A percentile compares a stretch with the other conserved stretches of the same genome.
Conservation (phyloP, 345 rosid species). For the Camelina neglecta region DNA sequence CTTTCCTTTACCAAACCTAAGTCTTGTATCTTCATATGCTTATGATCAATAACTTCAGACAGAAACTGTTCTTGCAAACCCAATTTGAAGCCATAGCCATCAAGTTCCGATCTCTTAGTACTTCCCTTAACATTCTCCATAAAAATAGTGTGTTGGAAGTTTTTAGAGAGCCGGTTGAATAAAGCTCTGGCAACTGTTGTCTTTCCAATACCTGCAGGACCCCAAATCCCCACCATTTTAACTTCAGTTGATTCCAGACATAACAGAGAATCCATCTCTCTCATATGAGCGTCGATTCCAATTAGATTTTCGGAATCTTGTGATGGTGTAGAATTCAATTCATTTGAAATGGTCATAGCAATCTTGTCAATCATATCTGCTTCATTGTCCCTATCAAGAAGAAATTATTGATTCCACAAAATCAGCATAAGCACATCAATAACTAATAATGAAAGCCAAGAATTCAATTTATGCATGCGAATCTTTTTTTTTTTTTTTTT, state of each 20-base stretch:
- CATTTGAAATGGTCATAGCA: constrained; percentile 11
- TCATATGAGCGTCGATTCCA: constrained; percentile 24
- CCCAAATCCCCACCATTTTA: constrained; percentile 37
- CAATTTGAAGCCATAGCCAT: not conserved
- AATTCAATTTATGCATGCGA: constrained; percentile 11
- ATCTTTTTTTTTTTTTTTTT: not conserved
- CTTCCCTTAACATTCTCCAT: constrained; percentile 15
- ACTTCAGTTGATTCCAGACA: constrained; percentile 28
- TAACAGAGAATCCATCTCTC: constrained; percentile 16
- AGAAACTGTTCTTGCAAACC: constrained; percentile 27
- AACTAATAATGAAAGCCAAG: not conserved
- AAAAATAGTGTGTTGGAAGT: constrained; percentile 21
- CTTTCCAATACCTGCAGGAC: constrained; percentile 40
- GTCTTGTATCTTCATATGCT: constrained; percentile 30
- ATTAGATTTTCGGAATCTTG: constrained; percentile 5
- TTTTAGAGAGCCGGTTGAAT: constrained; percentile 6
- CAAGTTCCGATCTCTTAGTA: not conserved
- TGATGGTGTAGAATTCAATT: constrained; percentile 11
- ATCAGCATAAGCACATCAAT: not conserved
- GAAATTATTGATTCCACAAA: not conserved
- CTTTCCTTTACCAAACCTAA: constrained; percentile 22
- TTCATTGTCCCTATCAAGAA: constrained; percentile 25
- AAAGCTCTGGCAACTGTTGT: constrained; percentile 37
- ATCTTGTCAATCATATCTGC: constrained; percentile 35
- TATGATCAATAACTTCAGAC: constrained; percentile 15